phyloP scores from a whole-genome alignment of 495 filamentous ascomycete species.

The Delitschia confertaspora region DNA sequence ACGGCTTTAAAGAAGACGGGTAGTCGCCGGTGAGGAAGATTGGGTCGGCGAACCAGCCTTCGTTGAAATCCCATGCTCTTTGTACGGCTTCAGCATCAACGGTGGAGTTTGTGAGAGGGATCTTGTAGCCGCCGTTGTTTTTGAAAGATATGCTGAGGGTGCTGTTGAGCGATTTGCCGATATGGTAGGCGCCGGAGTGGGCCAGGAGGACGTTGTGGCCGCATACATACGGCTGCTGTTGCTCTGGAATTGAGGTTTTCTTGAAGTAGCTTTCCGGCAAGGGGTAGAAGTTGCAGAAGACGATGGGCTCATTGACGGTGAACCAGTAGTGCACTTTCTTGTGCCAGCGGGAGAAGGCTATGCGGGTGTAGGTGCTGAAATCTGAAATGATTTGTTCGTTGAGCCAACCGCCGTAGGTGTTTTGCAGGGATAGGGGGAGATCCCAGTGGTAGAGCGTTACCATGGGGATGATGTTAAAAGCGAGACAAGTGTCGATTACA shows the following conservation, averaged over 20 bases:
- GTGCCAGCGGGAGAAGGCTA: constrained; percentile 22
- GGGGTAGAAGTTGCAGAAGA: constrained; percentile 34
- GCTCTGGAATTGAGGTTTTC: constrained; percentile 28
- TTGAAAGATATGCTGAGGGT: constrained; percentile 32
- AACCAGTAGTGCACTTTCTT: constrained; percentile 30
- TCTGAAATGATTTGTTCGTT: constrained; percentile 23
- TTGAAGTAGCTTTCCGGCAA: constrained; percentile 34
- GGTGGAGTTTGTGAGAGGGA: constrained; percentile 27
- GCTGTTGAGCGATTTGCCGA: constrained; percentile 33
- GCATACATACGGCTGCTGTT: constrained; percentile 34
- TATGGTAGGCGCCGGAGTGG: constrained; percentile 33
- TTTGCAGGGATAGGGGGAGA: constrained; percentile 28
- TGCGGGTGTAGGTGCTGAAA: constrained; percentile 25
- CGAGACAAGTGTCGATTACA: constrained; percentile 27
- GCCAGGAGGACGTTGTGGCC: constrained; percentile 35
- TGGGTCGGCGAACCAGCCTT: constrained; percentile 32
- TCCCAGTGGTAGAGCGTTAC: constrained; percentile 31
- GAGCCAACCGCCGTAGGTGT: constrained; percentile 32
- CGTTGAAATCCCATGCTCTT: constrained; percentile 32
- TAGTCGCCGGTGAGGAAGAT: constrained; percentile 32
- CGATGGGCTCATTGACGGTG: constrained; percentile 38
- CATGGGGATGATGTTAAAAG: constrained; percentile 24
- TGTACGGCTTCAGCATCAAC: constrained; percentile 21
- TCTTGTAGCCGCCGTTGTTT: constrained; percentile 36
- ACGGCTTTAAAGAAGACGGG: constrained; percentile 22